phyloP scores from a whole-genome alignment of 2,329 filamentous ascomycete species.

The Trichoderma citrinoviride region DNA sequence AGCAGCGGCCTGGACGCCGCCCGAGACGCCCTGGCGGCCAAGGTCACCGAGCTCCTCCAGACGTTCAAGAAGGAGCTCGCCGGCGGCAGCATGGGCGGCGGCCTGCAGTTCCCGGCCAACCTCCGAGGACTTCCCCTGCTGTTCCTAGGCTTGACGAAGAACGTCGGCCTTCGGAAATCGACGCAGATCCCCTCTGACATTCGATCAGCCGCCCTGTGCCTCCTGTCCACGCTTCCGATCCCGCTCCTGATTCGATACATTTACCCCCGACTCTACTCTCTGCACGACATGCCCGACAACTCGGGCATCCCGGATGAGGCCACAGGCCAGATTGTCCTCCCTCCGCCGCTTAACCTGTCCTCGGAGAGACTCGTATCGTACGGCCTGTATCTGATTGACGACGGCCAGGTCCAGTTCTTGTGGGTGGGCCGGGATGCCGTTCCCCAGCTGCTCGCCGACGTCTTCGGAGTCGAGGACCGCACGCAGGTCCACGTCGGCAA shows the following conservation, averaged over 20 bases:
- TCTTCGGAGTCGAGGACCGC: conserved; percentile 84
- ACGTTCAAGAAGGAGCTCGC: conserved; percentile 97
- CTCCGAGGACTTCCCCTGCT: conserved; percentile 82
- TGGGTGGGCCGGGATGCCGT: conserved; percentile 95
- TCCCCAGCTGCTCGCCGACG: conserved; percentile 80
- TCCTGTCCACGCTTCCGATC: conserved; percentile 89
- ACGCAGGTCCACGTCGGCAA: conserved; percentile 89
- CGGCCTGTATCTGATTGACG: conserved; percentile 93
- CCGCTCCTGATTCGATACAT: conserved; percentile 92
- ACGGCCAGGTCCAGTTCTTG: conserved; percentile 95
- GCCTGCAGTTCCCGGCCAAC: conserved; percentile 91
- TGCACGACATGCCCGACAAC: conserved; percentile 95
- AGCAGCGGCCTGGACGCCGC: conserved; percentile 86
- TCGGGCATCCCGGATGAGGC: conserved; percentile 81
- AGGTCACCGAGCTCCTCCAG: conserved; percentile 86
- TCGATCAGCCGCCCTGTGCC: conserved; percentile 85
- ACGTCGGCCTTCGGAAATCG: conserved; percentile 88
- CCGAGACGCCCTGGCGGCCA: conserved; percentile 84
- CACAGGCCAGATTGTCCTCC: conserved; percentile 85
- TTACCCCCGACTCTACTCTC: conserved; percentile 77
- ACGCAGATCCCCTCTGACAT: conserved; percentile 93
- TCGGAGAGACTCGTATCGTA: conserved; percentile 85
- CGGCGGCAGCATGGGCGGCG: conserved; percentile 91
- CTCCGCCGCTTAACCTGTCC: conserved; percentile 79
- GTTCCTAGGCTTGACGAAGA: conserved; percentile 94